Evolutionary conservation across 306 rosid genomes (phyloP), one percentile per base, ranked within the genome.

Genomic region (Glycine soja): DNA sequence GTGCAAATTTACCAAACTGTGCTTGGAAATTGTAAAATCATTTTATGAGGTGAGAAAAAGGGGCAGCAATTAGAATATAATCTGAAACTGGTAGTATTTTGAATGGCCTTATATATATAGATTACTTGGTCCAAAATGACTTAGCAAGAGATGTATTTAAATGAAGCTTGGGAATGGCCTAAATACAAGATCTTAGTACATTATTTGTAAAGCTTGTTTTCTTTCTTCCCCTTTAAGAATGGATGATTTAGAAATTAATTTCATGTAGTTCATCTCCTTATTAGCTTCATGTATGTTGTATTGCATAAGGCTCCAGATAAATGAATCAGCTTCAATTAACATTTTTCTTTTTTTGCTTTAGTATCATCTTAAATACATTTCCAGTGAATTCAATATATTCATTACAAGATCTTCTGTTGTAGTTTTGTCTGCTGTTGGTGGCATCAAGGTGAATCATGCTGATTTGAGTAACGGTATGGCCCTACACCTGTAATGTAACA

Each of bases 371-470:
- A n/a, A 34, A 57, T 65, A 59, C 34, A 38, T 51, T 46, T 65
- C 72, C 70, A 67, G 34, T 52, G 5, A 53, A 47, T 54, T 63
- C 87, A 71, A 75, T 36, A 76, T 54, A 85, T 84, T 76, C 34
- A 79, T 77, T 78, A 71, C 70, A 10, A 63, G 63, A 73, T 80
- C 56, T 76, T 85, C 70, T 76, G 58, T 51, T 80, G 82, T 84
- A 95, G 99, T 95, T 85, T 82, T 95, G 81, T 95, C 99, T 40
- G 99, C 98, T 70, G 93, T 88, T 79, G 99, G 99, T 3, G 99
- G 99, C 81, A 95, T 95, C 98, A 88, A 87, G 76, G 95, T 90
- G 3, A 88, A 84, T 77, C 77, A 73, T 63, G 96, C 97, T 43
- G 70, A 67, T 8, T 47, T 89, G 86, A 77, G 83, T 75, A 83